Evolutionary conservation across 176 grass and related monocot species (phyloP).

Genomic region (Eleusine coracana): DNA sequence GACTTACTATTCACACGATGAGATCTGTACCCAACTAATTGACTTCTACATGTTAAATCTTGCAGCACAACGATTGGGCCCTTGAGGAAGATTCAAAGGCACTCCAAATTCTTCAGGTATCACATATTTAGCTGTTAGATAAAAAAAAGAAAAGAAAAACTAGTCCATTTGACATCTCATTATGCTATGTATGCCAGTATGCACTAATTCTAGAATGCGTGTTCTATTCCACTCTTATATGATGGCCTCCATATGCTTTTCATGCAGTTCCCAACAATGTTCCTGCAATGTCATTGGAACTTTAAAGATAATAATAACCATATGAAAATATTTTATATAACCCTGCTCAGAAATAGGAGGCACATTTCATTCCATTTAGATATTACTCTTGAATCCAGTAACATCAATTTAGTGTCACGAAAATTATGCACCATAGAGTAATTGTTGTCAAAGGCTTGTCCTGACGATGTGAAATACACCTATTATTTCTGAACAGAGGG

Average conservation of each 20-base stretch:
- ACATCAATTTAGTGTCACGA: neutral
- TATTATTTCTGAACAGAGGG: neutral
- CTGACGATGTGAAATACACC: neutral
- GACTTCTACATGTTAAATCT: conserved; percentile 30
- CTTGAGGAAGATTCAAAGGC: conserved; percentile 89
- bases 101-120: conserved; percentile 80
- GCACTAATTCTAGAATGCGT: neutral
- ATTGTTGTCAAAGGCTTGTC: neutral
- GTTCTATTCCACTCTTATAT: neutral
- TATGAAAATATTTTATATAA: neutral
- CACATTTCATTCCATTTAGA: neutral
- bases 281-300: conserved; percentile 2
- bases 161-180: conserved; percentile 1
- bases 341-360: neutral
- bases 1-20: neutral
- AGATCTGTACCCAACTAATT: neutral
- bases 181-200: neutral
- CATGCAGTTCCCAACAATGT: neutral
- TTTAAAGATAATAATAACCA: neutral
- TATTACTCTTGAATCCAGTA: neutral
- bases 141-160: neutral
- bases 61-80: conserved; percentile 91
- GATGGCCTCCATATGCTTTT: conserved; percentile 12
- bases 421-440: neutral
- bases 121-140: conserved; percentile 14